A percentile compares a stretch with the other conserved stretches of the same genome.
These are phyloP conservation scores for Hymenoscyphus salicellus DNA, from an alignment of 2,329 filamentous ascomycete species.

Conservation along the genomic window DNA sequence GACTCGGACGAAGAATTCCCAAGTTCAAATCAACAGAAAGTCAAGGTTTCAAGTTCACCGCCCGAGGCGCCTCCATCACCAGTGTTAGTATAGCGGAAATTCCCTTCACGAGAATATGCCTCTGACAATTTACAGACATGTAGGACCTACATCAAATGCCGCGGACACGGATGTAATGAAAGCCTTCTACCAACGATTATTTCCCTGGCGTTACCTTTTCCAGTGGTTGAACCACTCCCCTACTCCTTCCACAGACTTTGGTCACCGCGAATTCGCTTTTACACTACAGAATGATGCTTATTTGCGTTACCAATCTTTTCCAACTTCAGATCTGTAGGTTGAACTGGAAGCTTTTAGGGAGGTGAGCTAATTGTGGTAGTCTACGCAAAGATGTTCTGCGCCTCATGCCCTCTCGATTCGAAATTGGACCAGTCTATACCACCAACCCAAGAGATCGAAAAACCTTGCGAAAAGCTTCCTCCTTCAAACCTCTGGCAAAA, in stretches of 20 bases:
- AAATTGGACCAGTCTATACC: constrained; percentile 96
- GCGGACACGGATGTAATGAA: constrained; percentile 84
- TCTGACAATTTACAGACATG: constrained; percentile 32
- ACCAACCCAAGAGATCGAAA: constrained; percentile 94
- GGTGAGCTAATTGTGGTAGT: constrained; percentile 42
- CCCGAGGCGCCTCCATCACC: constrained; percentile 44
- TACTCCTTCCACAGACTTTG: constrained; percentile 81
- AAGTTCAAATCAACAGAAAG: constrained; percentile 42
- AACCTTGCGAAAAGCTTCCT: constrained; percentile 71
- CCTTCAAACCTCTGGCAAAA: constrained; percentile 85
- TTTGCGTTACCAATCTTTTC: constrained; percentile 82
- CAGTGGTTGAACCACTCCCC: constrained; percentile 97
- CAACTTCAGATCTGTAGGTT: constrained; percentile 59
- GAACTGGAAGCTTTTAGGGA: not conserved
- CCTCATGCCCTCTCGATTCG: constrained; percentile 88
- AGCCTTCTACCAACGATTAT: constrained; percentile 91
- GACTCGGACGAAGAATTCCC: constrained; percentile 63
- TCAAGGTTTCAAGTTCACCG: constrained; percentile 45
- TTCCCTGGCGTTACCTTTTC: constrained; percentile 91
- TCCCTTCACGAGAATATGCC: not conserved
- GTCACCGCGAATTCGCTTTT: constrained; percentile 91
- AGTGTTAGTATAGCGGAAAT: constrained; percentile 37
- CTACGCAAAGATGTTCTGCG: constrained; percentile 88
- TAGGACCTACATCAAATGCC: constrained; percentile 42
- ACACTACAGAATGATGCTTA: constrained; percentile 91